Percentiles rank a stretch among this genome's conserved stretches.
Evolutionary conservation across 2,329 filamentous ascomycete genomes (phyloP).

Genomic region (Aspergillus oerlinghausenensis): DNA sequence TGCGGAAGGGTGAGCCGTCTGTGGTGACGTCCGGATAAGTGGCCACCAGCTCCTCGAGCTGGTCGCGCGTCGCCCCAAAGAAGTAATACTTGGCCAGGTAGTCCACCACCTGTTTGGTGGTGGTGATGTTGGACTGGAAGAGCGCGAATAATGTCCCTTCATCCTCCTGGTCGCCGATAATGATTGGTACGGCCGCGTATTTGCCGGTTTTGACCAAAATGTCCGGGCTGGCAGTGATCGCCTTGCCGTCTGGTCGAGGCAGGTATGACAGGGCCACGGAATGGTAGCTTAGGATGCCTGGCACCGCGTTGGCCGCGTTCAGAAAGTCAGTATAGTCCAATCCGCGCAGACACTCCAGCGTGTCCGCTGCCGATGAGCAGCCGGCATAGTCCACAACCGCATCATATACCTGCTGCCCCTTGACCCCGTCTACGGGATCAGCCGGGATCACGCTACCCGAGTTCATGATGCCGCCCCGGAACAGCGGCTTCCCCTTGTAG

Average conservation of each 20-base stretch:
- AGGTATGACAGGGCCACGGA: constrained; percentile 69
- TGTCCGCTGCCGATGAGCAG: constrained; percentile 40
- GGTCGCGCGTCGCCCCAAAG: constrained; percentile 46
- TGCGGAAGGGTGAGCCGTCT: constrained; percentile 68
- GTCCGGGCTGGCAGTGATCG: constrained; percentile 61
- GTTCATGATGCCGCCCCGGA: constrained; percentile 75
- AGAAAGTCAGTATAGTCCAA: constrained; percentile 48
- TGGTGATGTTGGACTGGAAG: constrained; percentile 65
- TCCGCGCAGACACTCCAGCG: constrained; percentile 46
- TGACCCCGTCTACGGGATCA: constrained; percentile 59
- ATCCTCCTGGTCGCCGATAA: constrained; percentile 72
- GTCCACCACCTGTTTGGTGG: constrained; percentile 51
- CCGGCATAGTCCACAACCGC: constrained; percentile 44
- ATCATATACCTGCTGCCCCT: constrained; percentile 56
- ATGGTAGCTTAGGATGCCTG: constrained; percentile 61
- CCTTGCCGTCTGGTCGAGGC: constrained; percentile 65
- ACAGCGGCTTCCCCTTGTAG: constrained; percentile 70
- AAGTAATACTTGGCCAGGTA: constrained; percentile 63
- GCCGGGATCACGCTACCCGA: constrained; percentile 62
- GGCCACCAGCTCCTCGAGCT: constrained; percentile 54
- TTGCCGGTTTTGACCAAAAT: constrained; percentile 48
- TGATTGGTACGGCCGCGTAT: constrained; percentile 58
- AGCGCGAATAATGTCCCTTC: constrained; percentile 72
- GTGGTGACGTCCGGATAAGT: constrained; percentile 57
- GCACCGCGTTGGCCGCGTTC: constrained; percentile 65